Percentiles rank a stretch among this genome's conserved stretches.
These are phyloP conservation scores for Theileria orientalis DNA, from an alignment of 169 alveolate species.

Conservation along the genomic window DNA sequence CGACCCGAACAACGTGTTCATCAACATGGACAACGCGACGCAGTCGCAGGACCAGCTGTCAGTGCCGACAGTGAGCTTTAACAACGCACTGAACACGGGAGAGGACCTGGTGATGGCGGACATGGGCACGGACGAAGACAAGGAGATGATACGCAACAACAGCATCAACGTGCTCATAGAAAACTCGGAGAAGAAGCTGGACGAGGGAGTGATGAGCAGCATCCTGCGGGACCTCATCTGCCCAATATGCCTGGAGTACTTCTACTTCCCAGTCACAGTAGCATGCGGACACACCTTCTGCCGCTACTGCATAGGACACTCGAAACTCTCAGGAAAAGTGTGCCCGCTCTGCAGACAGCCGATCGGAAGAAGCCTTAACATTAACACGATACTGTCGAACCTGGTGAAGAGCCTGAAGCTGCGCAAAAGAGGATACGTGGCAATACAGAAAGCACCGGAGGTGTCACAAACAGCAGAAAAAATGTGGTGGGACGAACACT, in stretches of 20 bases:
- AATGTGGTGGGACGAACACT: slow-evolving; percentile 77
- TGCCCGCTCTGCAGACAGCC: slow-evolving; percentile 88
- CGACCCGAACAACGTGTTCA: slow-evolving; percentile 16
- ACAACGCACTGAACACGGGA: background rate
- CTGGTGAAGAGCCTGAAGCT: slow-evolving; percentile 71
- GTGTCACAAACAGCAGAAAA: slow-evolving; percentile 61
- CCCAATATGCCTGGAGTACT: slow-evolving; percentile 85
- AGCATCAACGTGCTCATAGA: slow-evolving; percentile 53
- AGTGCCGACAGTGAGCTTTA: background rate
- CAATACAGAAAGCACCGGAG: slow-evolving; percentile 30
- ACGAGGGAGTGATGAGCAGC: slow-evolving; percentile 44
- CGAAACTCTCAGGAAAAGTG: slow-evolving; percentile 68
- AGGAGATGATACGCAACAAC: slow-evolving; percentile 30
- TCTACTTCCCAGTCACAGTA: slow-evolving; percentile 84
- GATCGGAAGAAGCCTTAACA: slow-evolving; percentile 73
- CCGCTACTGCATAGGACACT: slow-evolving; percentile 84
- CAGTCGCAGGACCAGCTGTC: slow-evolving; percentile 18
- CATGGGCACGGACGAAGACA: background rate
- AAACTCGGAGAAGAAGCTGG: slow-evolving; percentile 41
- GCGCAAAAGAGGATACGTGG: slow-evolving; percentile 53
- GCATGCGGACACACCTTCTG: slow-evolving; percentile 90
- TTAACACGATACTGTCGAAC: slow-evolving; percentile 81
- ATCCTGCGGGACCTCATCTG: slow-evolving; percentile 80
- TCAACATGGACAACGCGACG: slow-evolving; percentile 6
- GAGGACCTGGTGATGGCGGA: slow-evolving; percentile 6